Base-by-base conservation (phyloP, 2,329 filamentous ascomycete species). In the Drechslera avenae region DNA sequence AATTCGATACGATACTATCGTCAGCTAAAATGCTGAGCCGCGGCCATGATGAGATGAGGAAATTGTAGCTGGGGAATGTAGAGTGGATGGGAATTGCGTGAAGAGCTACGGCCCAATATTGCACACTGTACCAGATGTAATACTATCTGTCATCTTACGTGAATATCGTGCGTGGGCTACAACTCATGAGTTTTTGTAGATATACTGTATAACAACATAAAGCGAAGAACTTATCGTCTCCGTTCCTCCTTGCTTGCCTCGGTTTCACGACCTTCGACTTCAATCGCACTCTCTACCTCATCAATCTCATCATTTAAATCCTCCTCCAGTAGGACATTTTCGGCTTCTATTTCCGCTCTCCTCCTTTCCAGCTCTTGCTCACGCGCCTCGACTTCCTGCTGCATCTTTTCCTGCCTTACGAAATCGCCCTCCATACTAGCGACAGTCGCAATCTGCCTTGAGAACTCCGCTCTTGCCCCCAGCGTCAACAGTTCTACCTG, bases 171-270 rank as follows among this genome's bases (percentile, higher is more conserved):
- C 48, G 52, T n/a, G n/a, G n/a, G 49, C 46, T 33, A 47, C 53
- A 52, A 53, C 21, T 40, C 16, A 50, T 41, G 39, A 56, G 42
- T 33, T 37, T 61, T 41, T 58, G 60, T 52, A 50, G 34, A 53
- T 60, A 55, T 39, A 57, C 39, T 56, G 52, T 61, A 59, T 50
- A 55, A 52, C 52, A 52, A 48, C 39, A 51, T 45, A 52, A 19
- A 28, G 33, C 10, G 8, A 50, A 23, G 32, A 33, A 10, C 4
- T 7, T 42, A 21, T 50, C 39, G 54, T 44, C 32, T 57, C 50
- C 57, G 52, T 30, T 56, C 52, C 33, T 52, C 35, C 23, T 46
- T 52, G 12, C 2, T 46, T 12, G 28, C 2, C 12, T 44, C 39
- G 23, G 5, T 7, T 3, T 6, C 39, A 6, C 18, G 14, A 9